A percentile compares a stretch with the other conserved stretches of the same genome.
Conservation (phyloP, 345 rosid species). For the Gossypium bickii region DNA sequence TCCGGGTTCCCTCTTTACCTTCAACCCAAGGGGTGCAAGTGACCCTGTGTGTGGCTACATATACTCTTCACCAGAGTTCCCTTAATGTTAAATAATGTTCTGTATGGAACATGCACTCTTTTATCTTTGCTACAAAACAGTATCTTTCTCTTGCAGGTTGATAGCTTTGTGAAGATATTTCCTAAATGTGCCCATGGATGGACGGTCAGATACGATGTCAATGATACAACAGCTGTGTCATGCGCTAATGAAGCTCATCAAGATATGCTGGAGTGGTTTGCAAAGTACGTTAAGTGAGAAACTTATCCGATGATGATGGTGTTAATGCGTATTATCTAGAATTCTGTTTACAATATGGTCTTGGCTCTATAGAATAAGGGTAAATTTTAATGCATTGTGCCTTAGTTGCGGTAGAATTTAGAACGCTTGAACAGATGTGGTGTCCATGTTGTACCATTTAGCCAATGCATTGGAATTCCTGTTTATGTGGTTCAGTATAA, state of each 20-base stretch:
- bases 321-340: not conserved
- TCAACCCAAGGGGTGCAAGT: no score
- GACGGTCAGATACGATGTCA: slow-evolving; percentile 53
- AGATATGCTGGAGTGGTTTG: slow-evolving; percentile 58
- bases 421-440: not conserved
- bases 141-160: slow-evolving; percentile 36
- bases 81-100: no score
- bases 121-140: not conserved
- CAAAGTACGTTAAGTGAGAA: slow-evolving; percentile 47
- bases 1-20: no score
- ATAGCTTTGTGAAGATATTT: slow-evolving; percentile 59
- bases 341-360: not conserved
- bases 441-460: not conserved
- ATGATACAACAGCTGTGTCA: slow-evolving; percentile 47
- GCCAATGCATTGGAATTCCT: not conserved
- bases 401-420: not conserved
- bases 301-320: not conserved
- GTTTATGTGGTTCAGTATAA: not conserved
- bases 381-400: not conserved
- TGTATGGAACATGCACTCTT: not conserved
- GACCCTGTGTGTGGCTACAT: no score
- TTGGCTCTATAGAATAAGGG: not conserved
- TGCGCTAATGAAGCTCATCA: slow-evolving; percentile 69
- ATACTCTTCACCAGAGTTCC: no score
- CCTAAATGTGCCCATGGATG: slow-evolving; percentile 72